phyloP scores from a whole-genome alignment of 257 asterid genomes.

The Solanum arcanum region DNA sequence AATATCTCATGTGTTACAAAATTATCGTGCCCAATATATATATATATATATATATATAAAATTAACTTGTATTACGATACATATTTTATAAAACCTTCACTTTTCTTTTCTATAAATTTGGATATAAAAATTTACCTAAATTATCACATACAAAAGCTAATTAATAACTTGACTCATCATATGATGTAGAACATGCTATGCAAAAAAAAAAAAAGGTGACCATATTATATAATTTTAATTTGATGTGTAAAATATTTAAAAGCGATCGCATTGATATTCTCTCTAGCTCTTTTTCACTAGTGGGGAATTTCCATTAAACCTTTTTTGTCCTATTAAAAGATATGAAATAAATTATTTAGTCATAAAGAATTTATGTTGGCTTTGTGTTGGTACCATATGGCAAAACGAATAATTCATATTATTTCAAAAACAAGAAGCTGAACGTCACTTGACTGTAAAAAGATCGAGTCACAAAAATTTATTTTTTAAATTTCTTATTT shows the following conservation, averaged over 20 bases:
- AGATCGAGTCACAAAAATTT: too few relatives aligned
- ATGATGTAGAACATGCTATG: neutral
- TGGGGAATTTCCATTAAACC: neutral
- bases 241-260: neutral
- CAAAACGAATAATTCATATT: neutral
- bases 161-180: neutral
- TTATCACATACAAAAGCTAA: neutral
- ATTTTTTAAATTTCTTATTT: too few relatives aligned
- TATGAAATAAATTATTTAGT: neutral
- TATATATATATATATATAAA: neutral
- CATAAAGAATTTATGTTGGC: neutral
- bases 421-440: neutral
- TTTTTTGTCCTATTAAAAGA: neutral
- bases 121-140: neutral
- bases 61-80: too few relatives aligned
- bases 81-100: neutral
- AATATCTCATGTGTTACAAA: neutral
- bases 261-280: neutral
- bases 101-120: neutral
- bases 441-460: neutral
- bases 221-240: neutral
- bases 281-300: neutral
- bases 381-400: neutral
- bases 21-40: neutral
- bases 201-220: neutral